phyloP scores from a whole-genome alignment of 208 protist species.

The Leishmania arabica region DNA sequence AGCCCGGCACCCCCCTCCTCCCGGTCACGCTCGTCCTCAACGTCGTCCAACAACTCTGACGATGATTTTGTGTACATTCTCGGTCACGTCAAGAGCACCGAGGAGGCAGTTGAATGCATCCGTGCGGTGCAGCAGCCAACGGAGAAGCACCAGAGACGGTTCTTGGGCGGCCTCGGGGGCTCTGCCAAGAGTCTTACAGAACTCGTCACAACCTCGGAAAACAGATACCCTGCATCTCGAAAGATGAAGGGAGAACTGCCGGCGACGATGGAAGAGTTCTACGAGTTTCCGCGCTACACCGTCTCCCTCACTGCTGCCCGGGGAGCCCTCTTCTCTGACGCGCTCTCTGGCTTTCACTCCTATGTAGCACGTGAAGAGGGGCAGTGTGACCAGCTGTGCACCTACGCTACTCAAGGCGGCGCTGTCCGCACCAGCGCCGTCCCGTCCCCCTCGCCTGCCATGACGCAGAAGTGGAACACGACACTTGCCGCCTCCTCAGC shows the following conservation, averaged over 20 bases:
- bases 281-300: conserved; percentile 38
- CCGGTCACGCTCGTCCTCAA: conserved; percentile 8
- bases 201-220: background rate
- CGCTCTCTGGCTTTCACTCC: conserved; percentile 52
- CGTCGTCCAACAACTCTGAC: conserved; percentile 22
- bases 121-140: conserved; percentile 31
- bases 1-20: background rate
- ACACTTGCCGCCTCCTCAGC: conserved; percentile 6
- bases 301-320: conserved; percentile 43
- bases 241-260: conserved; percentile 38
- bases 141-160: background rate
- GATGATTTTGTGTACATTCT: conserved; percentile 44
- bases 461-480: conserved; percentile 18
- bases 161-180: conserved; percentile 4
- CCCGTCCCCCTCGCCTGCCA: conserved; percentile 9
- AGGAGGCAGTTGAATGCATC: conserved; percentile 44
- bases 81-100: conserved; percentile 34
- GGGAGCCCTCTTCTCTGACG: conserved; percentile 51
- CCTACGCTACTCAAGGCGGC: background rate
- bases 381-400: conserved; percentile 24
- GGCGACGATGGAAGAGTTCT: conserved; percentile 50
- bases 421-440: background rate
- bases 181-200: conserved; percentile 16
- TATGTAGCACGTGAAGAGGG: conserved; percentile 40
- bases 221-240: background rate